Percentiles rank a stretch among this genome's conserved stretches.
Evolutionary conservation across 495 filamentous ascomycete species (phyloP).

Genomic region (Aspergillus funiculosus): DNA sequence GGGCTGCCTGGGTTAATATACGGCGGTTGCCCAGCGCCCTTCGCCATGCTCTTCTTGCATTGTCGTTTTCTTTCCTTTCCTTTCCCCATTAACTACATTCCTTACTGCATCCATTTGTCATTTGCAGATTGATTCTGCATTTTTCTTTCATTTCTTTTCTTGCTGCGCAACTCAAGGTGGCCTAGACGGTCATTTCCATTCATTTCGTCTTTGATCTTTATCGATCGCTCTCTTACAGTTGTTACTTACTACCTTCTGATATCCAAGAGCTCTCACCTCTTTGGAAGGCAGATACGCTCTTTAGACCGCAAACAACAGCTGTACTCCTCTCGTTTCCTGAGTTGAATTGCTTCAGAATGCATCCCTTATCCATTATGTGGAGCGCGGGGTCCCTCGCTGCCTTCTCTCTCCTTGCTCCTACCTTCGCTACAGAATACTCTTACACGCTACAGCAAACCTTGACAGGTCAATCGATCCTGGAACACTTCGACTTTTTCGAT

Average conservation of each 20-base stretch:
- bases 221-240: conserved; percentile 3
- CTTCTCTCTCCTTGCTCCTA: conserved; percentile 14
- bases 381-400: conserved; percentile 20
- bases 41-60: conserved; percentile 5
- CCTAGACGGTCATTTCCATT: conserved; percentile 24
- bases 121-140: conserved; percentile 23
- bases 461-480: conserved; percentile 45
- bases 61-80: conserved; percentile 16
- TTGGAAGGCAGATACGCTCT: no score
- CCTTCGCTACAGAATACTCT: conserved; percentile 10
- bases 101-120: conserved; percentile 11
- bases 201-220: conserved; percentile 12
- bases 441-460: conserved; percentile 44
- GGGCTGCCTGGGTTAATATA: conserved; percentile 9
- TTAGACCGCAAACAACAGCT: no score
- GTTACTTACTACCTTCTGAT: conserved; percentile 1
- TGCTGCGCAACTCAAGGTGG: conserved; percentile 1
- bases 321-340: not conserved
- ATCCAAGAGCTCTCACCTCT: not conserved
- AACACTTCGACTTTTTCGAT: conserved; percentile 46
- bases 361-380: conserved; percentile 15
- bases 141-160: conserved; percentile 7
- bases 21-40: conserved; percentile 5
- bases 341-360: conserved; percentile 10
- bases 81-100: conserved; percentile 18